phyloP scores from a whole-genome alignment of 495 filamentous ascomycete species.

The Xylaria scruposa region DNA sequence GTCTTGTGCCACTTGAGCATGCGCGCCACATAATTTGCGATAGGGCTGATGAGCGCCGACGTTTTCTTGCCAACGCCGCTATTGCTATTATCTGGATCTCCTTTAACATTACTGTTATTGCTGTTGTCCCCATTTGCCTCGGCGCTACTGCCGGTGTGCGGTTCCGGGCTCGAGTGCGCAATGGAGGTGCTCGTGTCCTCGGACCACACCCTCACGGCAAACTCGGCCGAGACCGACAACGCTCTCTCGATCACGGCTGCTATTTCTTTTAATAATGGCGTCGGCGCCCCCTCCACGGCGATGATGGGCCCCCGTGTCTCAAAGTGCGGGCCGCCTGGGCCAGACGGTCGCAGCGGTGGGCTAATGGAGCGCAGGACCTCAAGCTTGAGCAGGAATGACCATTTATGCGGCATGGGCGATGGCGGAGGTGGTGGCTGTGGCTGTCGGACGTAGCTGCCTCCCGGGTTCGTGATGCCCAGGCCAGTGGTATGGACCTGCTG shows the following conservation, averaged over 20 bases:
- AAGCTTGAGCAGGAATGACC: conserved; percentile 38
- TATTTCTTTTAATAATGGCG: conserved; percentile 58
- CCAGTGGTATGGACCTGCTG: conserved; percentile 18
- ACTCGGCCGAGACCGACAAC: conserved; percentile 63
- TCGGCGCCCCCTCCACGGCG: conserved; percentile 77
- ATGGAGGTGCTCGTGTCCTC: conserved; percentile 38
- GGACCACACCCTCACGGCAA: conserved; percentile 62
- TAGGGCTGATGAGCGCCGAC: conserved; percentile 44
- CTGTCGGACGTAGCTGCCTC: conserved; percentile 30
- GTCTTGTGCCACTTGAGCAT: conserved; percentile 75
- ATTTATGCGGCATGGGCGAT: conserved; percentile 26
- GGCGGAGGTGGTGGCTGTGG: conserved; percentile 5
- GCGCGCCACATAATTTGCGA: conserved; percentile 70
- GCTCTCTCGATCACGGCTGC: conserved; percentile 66
- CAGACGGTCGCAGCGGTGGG: conserved; percentile 53
- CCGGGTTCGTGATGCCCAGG: conserved; percentile 31
- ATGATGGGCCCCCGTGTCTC: conserved; percentile 76
- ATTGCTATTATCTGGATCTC: conserved; percentile 6
- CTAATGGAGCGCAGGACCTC: conserved; percentile 47
- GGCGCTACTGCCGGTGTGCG: conserved; percentile 24
- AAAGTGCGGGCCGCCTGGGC: conserved; percentile 49
- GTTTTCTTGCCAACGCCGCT: conserved; percentile 14
- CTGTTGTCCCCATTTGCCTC: conserved; percentile 22
- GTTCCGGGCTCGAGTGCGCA: conserved; percentile 40
- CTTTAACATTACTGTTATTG: conserved; percentile 19